Evolutionary conservation across 2,329 filamentous ascomycete species (phyloP).

Genomic region (Cercospora sp.): DNA sequence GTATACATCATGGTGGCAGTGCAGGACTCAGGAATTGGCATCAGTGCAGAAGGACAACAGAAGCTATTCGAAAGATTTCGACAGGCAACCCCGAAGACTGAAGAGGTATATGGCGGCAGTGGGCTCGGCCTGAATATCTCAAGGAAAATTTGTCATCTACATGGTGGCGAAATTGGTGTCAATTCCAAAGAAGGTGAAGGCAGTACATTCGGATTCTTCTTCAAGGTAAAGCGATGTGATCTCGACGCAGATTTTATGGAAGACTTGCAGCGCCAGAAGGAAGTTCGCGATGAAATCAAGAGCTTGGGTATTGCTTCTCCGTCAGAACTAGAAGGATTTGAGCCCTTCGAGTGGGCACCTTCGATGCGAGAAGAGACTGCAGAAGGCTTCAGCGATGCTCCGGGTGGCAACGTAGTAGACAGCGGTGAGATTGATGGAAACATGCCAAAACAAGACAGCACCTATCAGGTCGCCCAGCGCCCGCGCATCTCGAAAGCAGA

Average conservation of each 20-base stretch:
- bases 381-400: neutral
- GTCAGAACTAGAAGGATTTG: conserved; percentile 8
- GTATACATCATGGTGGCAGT: conserved; percentile 49
- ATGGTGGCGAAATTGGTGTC: conserved; percentile 50
- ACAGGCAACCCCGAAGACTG: conserved; percentile 39
- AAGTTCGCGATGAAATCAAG: conserved; percentile 18
- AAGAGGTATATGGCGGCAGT: conserved; percentile 46
- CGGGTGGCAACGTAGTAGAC: conserved; percentile 2
- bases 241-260: conserved; percentile 3
- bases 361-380: neutral
- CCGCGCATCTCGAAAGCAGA: neutral
- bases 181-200: conserved; percentile 40
- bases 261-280: conserved; percentile 7
- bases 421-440: neutral
- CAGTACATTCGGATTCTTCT: conserved; percentile 49
- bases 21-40: conserved; percentile 47
- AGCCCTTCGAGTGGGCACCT: conserved; percentile 21
- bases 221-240: conserved; percentile 32
- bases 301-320: conserved; percentile 12
- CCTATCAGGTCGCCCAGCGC: conserved; percentile 7
- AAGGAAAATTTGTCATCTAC: conserved; percentile 46
- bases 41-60: conserved; percentile 42
- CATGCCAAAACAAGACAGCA: conserved; percentile 1
- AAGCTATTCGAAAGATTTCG: conserved; percentile 48
- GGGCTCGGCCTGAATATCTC: conserved; percentile 50